These are phyloP conservation scores for Metarhizium robertsii DNA, from an alignment of 2,329 filamentous ascomycete species.

Conservation along the genomic window DNA sequence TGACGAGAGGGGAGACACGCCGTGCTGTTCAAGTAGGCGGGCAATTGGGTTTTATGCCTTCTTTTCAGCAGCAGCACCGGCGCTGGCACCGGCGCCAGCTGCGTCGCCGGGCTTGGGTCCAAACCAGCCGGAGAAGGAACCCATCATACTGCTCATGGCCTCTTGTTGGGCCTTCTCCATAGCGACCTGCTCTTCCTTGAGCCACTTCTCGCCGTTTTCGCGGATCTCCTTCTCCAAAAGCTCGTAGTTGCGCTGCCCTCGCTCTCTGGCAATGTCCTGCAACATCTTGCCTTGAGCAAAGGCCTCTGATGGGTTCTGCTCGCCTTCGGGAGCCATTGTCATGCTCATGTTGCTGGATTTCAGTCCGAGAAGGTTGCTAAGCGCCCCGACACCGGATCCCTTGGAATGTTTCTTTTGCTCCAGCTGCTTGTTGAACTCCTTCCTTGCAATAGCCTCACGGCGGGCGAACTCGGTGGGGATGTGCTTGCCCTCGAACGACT, in stretches of 20 bases:
- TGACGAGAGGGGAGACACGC: neutral
- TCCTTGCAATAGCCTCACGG: conserved; percentile 75
- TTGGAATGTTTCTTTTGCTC: conserved; percentile 51
- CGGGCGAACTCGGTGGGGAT: conserved; percentile 86
- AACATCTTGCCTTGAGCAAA: conserved; percentile 93
- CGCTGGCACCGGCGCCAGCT: neutral
- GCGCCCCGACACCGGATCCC: conserved; percentile 54
- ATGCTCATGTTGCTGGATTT: conserved; percentile 59
- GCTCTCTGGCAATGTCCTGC: conserved; percentile 86
- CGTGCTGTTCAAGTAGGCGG: neutral
- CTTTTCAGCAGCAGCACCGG: conserved; percentile 4
- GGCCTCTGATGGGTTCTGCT: conserved; percentile 63
- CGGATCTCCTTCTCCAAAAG: conserved; percentile 82
- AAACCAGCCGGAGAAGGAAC: conserved; percentile 43
- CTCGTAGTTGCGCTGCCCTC: conserved; percentile 85
- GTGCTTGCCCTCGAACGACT: conserved; percentile 79
- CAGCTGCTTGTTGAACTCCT: conserved; percentile 74
- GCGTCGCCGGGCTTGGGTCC: conserved; percentile 9
- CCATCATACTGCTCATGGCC: conserved; percentile 87
- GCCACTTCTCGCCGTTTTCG: conserved; percentile 89
- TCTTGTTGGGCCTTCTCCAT: conserved; percentile 87
- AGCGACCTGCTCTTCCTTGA: conserved; percentile 83
- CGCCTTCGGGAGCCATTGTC: conserved; percentile 53
- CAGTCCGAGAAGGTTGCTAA: conserved; percentile 68
- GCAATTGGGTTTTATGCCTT: conserved; percentile 8